Conservation (phyloP, 192 early-diverging fungal species). For the Neocallimastix lanati region DNA sequence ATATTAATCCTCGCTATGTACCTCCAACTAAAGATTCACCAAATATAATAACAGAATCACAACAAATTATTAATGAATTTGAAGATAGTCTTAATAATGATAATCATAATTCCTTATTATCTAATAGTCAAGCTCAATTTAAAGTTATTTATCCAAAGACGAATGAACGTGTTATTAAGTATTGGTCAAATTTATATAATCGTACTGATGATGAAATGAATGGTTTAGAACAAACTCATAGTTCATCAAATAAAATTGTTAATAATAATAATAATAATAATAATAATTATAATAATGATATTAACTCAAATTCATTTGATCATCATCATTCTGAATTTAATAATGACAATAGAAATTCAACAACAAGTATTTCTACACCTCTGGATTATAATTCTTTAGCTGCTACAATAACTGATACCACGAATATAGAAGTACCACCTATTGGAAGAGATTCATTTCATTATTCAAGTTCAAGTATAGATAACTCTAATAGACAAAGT, state of each 20-base stretch:
- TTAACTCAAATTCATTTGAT: background rate
- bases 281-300: background rate
- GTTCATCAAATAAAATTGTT: background rate
- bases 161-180: background rate
- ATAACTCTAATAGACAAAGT: too few relatives aligned
- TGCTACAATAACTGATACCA: background rate
- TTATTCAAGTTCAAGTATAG: too few relatives aligned
- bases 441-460: too few relatives aligned
- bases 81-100: background rate
- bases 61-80: background rate
- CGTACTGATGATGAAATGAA: background rate
- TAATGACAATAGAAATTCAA: too few relatives aligned
- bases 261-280: background rate
- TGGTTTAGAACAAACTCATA: background rate
- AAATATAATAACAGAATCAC: background rate
- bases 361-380: background rate
- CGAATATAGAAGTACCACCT: too few relatives aligned
- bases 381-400: background rate
- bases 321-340: too few relatives aligned
- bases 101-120: background rate
- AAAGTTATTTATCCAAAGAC: background rate
- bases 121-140: background rate
- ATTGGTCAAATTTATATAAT: background rate
- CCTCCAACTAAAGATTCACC: background rate
- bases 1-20: background rate